Percentiles rank a stretch among this genome's conserved stretches.
These are phyloP conservation scores for Puccinia polysora DNA, from an alignment of 1,284 basidiomycete species.

Conservation along the genomic window DNA sequence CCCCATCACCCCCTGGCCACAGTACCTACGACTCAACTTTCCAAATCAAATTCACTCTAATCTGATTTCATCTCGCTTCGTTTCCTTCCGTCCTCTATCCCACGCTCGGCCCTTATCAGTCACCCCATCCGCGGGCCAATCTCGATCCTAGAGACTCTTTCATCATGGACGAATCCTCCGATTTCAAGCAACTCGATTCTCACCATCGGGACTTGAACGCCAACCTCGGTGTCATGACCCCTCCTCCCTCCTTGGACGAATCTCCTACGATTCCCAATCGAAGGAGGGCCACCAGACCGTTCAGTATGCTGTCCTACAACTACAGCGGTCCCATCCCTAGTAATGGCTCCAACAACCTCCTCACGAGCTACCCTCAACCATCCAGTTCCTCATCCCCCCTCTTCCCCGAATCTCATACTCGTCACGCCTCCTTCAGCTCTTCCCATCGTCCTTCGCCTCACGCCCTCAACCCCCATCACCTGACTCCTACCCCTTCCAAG, in stretches of 20 bases:
- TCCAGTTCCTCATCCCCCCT: not conserved
- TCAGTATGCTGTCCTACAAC: constrained; percentile 26
- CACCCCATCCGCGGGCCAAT: too few species aligned
- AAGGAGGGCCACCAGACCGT: constrained; percentile 10
- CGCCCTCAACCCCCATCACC: not conserved
- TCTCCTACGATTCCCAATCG: not conserved
- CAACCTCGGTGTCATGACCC: not conserved
- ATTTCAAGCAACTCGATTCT: constrained; percentile 10
- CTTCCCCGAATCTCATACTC: not conserved
- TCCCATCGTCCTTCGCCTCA: not conserved
- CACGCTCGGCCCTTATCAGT: too few species aligned
- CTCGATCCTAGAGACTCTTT: too few species aligned
- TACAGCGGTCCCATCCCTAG: constrained; percentile 4
- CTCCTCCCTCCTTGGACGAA: constrained; percentile 12
- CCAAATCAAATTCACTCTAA: too few species aligned
- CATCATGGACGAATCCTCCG: too few species aligned
- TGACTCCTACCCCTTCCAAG: constrained; percentile 5
- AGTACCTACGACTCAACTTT: too few species aligned
- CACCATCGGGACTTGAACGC: not conserved
- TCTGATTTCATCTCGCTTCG: too few species aligned
- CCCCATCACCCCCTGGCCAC: too few species aligned
- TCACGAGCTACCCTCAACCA: too few species aligned
- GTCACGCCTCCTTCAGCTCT: constrained; percentile 14
- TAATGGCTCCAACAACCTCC: too few species aligned
- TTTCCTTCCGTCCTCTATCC: too few species aligned